A percentile compares a stretch with the other conserved stretches of the same genome.
These are phyloP conservation scores for Rhodotorula sp. DNA, from an alignment of 1,284 basidiomycete genomes.

Conservation along the genomic window DNA sequence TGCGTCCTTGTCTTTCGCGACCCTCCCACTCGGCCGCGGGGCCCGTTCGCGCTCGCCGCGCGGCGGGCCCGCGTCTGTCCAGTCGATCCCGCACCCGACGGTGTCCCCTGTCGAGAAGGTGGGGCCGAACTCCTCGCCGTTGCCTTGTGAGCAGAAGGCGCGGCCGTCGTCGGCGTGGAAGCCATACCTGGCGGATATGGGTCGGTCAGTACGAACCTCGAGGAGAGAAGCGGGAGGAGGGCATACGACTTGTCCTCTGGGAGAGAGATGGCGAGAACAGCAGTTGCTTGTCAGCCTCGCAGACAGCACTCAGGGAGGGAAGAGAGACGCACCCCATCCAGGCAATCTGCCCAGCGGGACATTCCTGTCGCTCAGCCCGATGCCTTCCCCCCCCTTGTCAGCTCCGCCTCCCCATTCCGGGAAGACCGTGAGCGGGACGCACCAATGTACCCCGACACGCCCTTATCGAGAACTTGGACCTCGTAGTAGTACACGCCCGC, in stretches of 20 bases:
- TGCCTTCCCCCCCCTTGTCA: slow-evolving; percentile 10
- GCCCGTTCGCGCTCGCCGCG: slow-evolving; percentile 3
- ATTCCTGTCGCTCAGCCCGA: slow-evolving; percentile 57
- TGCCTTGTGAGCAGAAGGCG: slow-evolving; percentile 71
- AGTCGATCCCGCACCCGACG: slow-evolving; percentile 87
- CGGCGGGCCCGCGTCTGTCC: slow-evolving; percentile 57
- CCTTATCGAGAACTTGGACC: slow-evolving; percentile 73
- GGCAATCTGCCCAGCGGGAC: slow-evolving; percentile 74
- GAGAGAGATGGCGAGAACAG: too few species aligned
- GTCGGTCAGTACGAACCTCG: not conserved
- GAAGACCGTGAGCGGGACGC: slow-evolving; percentile 58
- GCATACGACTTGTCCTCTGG: slow-evolving; percentile 12
- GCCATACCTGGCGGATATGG: slow-evolving; percentile 75
- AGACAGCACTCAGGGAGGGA: not conserved
- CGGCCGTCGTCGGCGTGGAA: slow-evolving; percentile 91
- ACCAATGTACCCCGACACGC: slow-evolving; percentile 81
- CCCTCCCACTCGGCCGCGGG: slow-evolving; percentile 1
- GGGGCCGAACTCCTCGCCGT: slow-evolving; percentile 71
- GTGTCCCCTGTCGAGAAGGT: slow-evolving; percentile 72
- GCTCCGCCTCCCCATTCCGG: too few species aligned
- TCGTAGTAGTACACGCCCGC: slow-evolving; percentile 92
- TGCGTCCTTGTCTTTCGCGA: not conserved
- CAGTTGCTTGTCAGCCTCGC: too few species aligned
- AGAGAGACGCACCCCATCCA: slow-evolving; percentile 62
- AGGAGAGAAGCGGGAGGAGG: too few species aligned